Evolutionary conservation across 306 rosid genomes (phyloP), one percentile per base, ranked within the genome.

Genomic region (Comarum palustre): DNA sequence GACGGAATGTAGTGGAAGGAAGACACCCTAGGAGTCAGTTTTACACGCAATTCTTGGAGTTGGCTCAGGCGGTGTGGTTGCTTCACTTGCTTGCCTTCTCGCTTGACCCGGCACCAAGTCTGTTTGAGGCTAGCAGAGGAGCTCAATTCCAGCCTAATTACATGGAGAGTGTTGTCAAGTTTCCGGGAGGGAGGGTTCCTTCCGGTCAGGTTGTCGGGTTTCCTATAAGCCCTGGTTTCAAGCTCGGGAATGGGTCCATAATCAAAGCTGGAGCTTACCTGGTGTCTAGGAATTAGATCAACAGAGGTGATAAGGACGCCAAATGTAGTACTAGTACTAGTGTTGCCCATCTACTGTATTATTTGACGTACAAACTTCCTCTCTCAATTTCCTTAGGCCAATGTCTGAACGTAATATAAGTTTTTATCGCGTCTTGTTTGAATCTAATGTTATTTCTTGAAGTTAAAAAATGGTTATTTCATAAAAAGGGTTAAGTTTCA

Each of bases 71-170:
- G 2, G 87, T 89, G 54, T 94, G 99, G 99, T 75, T 88, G 77
- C 97, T 94, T 70, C 99, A 94, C 62, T 86, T 94, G 74, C 82
- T 94, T 11, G 97, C 97, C n/a, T 94, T 94, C 84, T 94, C 99
- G 15, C 87, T 91, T 9, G 86, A 90, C 82, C 99, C 95, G 42
- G 81, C 96, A 20, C 96, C 96, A 2, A 85, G 89, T 71, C 96
- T 84, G 86, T 94, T 94, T 38, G 99, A 91, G 84, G 97, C 95
- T 0, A 82, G 93, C 27, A 89, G 95, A 3, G 95, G 99, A 68
- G 97, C 97, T 15, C 93, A 91, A 48, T 90, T 89, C 80, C 91
- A 91, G 73, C 78, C 84, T 0, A 89, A 84, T 39, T 94, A 88
- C 46, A 94, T 94, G 99, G 97, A 94, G 50, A 86, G 95, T 73